phyloP scores from a whole-genome alignment of 192 early-diverging fungal genomes.

The Lobosporangium transversale region DNA sequence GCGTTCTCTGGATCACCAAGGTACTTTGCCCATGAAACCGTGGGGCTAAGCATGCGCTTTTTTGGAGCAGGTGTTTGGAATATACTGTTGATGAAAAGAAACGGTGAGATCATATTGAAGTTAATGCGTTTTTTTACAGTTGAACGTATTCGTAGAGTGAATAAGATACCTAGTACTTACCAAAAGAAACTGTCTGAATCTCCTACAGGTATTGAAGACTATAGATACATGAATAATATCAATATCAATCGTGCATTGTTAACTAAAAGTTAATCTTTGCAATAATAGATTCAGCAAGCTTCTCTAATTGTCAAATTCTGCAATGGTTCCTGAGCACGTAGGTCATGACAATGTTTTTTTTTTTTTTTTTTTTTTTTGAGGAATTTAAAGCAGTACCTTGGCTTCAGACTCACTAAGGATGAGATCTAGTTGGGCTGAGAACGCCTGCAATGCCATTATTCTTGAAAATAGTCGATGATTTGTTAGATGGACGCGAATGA shows the following conservation, averaged over 20 bases:
- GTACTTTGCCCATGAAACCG: slow-evolving; percentile 33
- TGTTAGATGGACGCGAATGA: too few species aligned
- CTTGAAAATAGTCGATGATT: too few species aligned
- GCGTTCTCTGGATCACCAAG: slow-evolving; percentile 38
- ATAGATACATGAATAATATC: background rate
- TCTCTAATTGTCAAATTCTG: background rate
- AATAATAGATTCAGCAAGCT: background rate
- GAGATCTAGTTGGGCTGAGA: slow-evolving; percentile 19
- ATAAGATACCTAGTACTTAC: slow-evolving; percentile 4
- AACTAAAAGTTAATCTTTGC: too few species aligned
- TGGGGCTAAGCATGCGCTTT: slow-evolving; percentile 26
- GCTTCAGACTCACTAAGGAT: slow-evolving; percentile 23
- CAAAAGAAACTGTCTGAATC: slow-evolving; percentile 32
- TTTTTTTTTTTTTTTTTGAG: too few species aligned
- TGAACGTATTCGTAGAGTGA: background rate
- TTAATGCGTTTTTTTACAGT: too few species aligned
- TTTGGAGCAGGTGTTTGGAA: slow-evolving; percentile 34
- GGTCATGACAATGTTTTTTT: too few species aligned
- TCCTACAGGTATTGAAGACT: background rate
- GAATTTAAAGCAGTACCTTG: slow-evolving; percentile 11
- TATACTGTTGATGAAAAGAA: slow-evolving; percentile 15
- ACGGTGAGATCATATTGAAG: too few species aligned
- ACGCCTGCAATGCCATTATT: slow-evolving; percentile 25
- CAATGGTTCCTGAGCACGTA: background rate
- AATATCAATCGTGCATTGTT: background rate